Conservation (phyloP, 2,329 filamentous ascomycete genomes). For the Exophiala oligosperma region DNA sequence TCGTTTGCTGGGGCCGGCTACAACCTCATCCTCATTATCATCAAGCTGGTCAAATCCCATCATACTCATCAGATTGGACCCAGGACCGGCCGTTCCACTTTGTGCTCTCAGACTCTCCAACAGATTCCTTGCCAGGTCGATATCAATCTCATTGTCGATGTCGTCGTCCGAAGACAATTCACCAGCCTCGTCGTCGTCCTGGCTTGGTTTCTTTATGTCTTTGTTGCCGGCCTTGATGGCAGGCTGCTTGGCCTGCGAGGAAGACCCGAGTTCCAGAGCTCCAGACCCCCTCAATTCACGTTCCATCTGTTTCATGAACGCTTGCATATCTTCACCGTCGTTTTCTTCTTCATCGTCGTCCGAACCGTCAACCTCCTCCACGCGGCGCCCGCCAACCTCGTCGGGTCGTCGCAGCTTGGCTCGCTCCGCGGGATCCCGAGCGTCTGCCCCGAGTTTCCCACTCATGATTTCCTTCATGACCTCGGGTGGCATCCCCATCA, state of each 20-base stretch:
- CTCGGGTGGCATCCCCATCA: conserved; percentile 70
- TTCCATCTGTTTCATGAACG: conserved; percentile 48
- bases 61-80: conserved; percentile 80
- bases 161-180: conserved; percentile 30
- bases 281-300: conserved; percentile 48
- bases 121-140: conserved; percentile 85
- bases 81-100: conserved; percentile 79
- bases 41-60: conserved; percentile 54
- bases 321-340: conserved; percentile 49
- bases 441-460: conserved; percentile 25
- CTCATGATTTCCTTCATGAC: conserved; percentile 31
- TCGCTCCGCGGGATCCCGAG: conserved; percentile 19
- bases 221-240: conserved; percentile 15
- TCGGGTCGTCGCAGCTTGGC: conserved; percentile 10
- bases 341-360: conserved; percentile 14
- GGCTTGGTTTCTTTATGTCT: conserved; percentile 19
- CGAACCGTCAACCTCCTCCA: conserved; percentile 37
- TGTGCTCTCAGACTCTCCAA: conserved; percentile 92
- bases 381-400: conserved; percentile 1
- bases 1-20: conserved; percentile 16
- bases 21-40: conserved; percentile 8
- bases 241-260: conserved; percentile 31
- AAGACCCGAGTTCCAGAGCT: conserved; percentile 41
- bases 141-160: conserved; percentile 72
- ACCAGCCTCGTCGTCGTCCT: conserved; percentile 23